Base-by-base conservation (phyloP, 345 rosid species). In the Excoecaria cochinchinensis region DNA sequence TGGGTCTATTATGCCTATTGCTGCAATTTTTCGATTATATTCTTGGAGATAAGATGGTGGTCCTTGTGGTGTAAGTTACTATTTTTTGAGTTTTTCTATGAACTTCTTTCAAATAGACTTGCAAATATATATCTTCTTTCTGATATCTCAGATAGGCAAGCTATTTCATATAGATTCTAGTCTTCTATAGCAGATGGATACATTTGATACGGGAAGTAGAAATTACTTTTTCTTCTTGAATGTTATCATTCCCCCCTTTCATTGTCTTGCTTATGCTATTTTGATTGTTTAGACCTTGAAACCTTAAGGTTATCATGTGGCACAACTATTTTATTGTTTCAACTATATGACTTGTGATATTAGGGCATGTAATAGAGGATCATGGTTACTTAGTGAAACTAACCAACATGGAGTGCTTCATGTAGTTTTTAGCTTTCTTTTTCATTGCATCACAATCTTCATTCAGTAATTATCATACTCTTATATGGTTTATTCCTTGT, bases 51-150 rank as follows among this genome's bases (percentile, higher is more conserved):
- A 25, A 44, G 57, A 47, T 50, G 72, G 25, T 31, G 46, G 40
- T 47, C 17, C 44, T 36, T 65, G 38, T 57, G 59, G 67, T 77
- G 47, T 21, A 53, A 70, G 11, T 52, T 44, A 39, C 74, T 51
- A 47, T 64, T 36, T 0, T 72, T 56, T 58, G 63, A 69, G 31
- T 53, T 52, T 14, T 69, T 51, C n/a, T 46, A 6, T 46, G 25
- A 38, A 44, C 47, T 4, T 67, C 55, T 46, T 67, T 5, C 15
- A 42, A 67, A 22, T 47, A 3, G 47, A 16, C 31, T 65, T 42
- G 4, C 22, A 65, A 19, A 40, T 1, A 44, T 44, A 42, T 9
- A 19, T 47, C 48, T 14, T n/a, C 22, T 1, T 24, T 56, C 10
- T 59, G 55, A 42, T 53, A 8, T 21, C 12, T 70, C 24, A 36